Percentiles rank a stretch among this genome's conserved stretches.
Conservation (phyloP, 2,329 filamentous ascomycete species). For the Cercospora citrullina region DNA sequence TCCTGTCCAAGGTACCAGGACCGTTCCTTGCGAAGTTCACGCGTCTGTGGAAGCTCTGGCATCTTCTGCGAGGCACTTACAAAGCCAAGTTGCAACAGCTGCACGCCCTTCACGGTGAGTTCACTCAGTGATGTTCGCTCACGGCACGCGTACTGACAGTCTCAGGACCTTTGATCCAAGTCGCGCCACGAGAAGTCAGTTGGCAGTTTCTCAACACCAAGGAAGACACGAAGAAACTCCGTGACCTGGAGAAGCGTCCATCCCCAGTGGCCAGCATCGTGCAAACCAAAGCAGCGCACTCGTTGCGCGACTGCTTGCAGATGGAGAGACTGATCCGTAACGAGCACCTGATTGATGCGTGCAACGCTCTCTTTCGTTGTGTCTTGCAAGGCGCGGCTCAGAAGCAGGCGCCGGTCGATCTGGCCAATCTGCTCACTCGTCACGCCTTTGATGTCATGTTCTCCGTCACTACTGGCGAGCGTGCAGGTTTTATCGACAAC, state of each 20-base stretch:
- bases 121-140: background rate
- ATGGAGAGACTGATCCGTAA: slow-evolving; percentile 25
- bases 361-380: slow-evolving; percentile 21
- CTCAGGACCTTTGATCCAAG: slow-evolving; percentile 25
- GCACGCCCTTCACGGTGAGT: slow-evolving; percentile 23
- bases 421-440: slow-evolving; percentile 21
- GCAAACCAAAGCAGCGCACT: background rate
- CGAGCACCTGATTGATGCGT: slow-evolving; percentile 26
- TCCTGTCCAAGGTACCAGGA: slow-evolving; percentile 23
- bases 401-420: slow-evolving; percentile 14
- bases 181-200: slow-evolving; percentile 17
- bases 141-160: slow-evolving; percentile 3
- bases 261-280: background rate
- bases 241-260: background rate
- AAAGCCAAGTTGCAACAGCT: slow-evolving; percentile 17
- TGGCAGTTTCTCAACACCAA: background rate
- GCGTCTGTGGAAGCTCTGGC: slow-evolving; percentile 25
- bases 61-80: slow-evolving; percentile 27
- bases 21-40: slow-evolving; percentile 28
- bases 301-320: background rate
- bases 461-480: slow-evolving; percentile 25
- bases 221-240: background rate
- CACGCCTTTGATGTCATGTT: slow-evolving; percentile 31
- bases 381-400: slow-evolving; percentile 10
- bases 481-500: slow-evolving; percentile 25